These are phyloP conservation scores for Ophiognomonia clavigignenti-juglandacearum DNA, from an alignment of 2,329 filamentous ascomycete genomes.

Conservation along the genomic window DNA sequence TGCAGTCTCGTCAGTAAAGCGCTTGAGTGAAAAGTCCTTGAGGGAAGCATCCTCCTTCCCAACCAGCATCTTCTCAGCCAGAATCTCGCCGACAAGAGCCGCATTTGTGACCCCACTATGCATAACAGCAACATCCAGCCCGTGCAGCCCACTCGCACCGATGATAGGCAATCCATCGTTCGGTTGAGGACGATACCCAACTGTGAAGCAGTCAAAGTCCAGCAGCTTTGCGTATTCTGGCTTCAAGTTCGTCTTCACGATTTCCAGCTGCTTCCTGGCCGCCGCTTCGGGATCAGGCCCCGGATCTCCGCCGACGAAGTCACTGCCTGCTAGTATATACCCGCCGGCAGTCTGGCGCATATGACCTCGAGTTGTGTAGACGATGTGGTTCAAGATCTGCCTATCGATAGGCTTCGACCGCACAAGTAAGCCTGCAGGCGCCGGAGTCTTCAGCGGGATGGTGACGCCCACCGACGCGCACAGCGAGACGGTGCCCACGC, in stretches of 20 bases:
- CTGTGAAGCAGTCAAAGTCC: constrained; percentile 25
- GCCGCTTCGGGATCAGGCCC: constrained; percentile 20
- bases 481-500: constrained; percentile 23
- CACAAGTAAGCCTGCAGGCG: constrained; percentile 24
- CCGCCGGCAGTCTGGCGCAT: constrained; percentile 26
- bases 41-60: constrained; percentile 18
- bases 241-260: constrained; percentile 18
- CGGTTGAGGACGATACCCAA: constrained; percentile 23
- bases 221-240: constrained; percentile 16
- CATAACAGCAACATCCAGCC: constrained; percentile 27
- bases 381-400: constrained; percentile 19
- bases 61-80: constrained; percentile 18
- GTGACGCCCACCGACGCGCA: constrained; percentile 20
- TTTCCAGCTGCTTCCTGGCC: constrained; percentile 21
- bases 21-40: constrained; percentile 14
- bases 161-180: constrained; percentile 25
- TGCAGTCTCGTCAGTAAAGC: constrained; percentile 10
- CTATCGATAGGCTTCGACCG: constrained; percentile 22
- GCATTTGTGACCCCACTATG: constrained; percentile 26
- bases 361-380: constrained; percentile 22
- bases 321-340: constrained; percentile 21
- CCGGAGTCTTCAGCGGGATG: constrained; percentile 20
- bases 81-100: constrained; percentile 21
- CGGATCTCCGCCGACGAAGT: constrained; percentile 18
- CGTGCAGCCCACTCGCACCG: constrained; percentile 22